These are phyloP conservation scores for Camelina sativa DNA, from an alignment of 345 rosid species.

Conservation along the genomic window DNA sequence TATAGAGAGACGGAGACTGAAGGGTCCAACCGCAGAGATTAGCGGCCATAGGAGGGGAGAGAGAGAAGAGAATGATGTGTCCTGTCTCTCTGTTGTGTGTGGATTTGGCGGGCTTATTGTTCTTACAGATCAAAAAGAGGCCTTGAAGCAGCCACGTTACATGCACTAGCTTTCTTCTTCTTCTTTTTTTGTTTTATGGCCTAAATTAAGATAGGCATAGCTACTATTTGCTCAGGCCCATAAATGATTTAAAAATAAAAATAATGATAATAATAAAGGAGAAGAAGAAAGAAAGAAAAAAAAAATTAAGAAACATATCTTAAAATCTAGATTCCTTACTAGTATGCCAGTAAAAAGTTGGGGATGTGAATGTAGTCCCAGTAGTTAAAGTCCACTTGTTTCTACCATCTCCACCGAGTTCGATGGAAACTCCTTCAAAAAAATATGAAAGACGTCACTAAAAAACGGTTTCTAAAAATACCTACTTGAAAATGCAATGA, in stretches of 20 bases:
- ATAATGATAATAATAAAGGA: no score
- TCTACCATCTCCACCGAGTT: no score
- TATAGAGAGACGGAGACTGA: conserved; percentile 34
- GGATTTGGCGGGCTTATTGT: conserved; percentile 36
- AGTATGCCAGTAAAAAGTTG: no score
- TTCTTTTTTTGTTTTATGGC: not conserved
- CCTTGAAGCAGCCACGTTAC: conserved; percentile 48
- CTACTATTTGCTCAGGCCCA: not conserved
- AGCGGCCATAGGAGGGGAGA: conserved; percentile 16
- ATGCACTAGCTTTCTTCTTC: not conserved
- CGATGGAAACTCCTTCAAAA: no score
- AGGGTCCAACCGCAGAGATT: conserved; percentile 44
- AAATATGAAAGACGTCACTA: no score
- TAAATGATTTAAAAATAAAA: not conserved
- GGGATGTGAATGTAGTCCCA: no score
- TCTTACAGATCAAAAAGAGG: conserved; percentile 33
- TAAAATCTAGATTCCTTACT: no score
- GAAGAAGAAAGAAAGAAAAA: no score
- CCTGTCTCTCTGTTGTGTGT: conserved; percentile 24
- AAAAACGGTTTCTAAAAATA: no score
- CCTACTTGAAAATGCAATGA: no score
- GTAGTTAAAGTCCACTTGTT: no score
- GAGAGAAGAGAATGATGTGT: conserved; percentile 10
- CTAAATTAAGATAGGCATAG: not conserved
- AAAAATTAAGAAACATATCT: no score